These are phyloP conservation scores for Trichoderma oligosporum DNA, from an alignment of 2,329 filamentous ascomycete species.

Conservation along the genomic window DNA sequence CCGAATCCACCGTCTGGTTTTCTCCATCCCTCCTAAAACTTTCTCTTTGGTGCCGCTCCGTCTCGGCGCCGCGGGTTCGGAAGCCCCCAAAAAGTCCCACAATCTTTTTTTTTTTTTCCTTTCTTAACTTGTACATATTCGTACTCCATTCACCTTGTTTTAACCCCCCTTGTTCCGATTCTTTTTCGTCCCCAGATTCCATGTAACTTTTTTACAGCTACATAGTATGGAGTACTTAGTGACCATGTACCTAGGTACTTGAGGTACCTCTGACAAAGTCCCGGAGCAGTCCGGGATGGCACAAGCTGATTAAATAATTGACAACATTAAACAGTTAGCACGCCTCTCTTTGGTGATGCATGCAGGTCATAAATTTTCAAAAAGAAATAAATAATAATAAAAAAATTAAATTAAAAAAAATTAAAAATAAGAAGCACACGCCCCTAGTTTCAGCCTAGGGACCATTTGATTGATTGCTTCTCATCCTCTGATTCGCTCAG, in stretches of 20 bases:
- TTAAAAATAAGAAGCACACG: not conserved
- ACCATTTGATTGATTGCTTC: slow-evolving; percentile 7
- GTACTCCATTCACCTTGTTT: not conserved
- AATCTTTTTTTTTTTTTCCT: not conserved
- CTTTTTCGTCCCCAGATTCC: slow-evolving; percentile 26
- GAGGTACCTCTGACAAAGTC: not conserved
- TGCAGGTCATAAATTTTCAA: slow-evolving; percentile 6
- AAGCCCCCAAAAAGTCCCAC: not conserved
- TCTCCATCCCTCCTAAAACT: not conserved
- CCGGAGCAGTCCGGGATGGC: not conserved
- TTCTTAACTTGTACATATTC: not conserved
- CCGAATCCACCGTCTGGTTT: not conserved
- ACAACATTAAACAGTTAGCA: not conserved
- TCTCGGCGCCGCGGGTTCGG: slow-evolving; percentile 21
- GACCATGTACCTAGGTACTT: not conserved
- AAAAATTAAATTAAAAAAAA: not conserved
- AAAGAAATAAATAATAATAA: too few relatives aligned
- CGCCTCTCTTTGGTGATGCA: not conserved
- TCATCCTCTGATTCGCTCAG: slow-evolving; percentile 5
- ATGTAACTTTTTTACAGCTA: not conserved
- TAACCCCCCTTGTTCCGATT: slow-evolving; percentile 23
- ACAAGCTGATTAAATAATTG: too few relatives aligned
- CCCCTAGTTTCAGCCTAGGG: not conserved
- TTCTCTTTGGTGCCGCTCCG: slow-evolving; percentile 21
- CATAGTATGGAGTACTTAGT: not conserved